phyloP scores from a whole-genome alignment of 257 asterid species.

The Solanum phureja region DNA sequence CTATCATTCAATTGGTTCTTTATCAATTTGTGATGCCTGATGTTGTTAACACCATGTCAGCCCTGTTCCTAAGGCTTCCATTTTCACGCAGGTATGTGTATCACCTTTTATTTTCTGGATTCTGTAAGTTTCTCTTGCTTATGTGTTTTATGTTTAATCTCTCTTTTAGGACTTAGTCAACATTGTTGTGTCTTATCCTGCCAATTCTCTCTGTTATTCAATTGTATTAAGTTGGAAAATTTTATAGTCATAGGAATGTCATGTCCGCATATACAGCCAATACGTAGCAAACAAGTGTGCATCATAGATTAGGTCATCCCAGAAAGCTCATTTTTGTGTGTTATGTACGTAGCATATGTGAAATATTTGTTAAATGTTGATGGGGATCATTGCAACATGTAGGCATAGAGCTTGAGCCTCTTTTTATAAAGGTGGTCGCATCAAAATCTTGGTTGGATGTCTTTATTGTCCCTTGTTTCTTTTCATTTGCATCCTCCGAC shows the following conservation, averaged over 20 bases:
- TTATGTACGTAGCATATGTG: not conserved
- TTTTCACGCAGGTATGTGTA: slow-evolving; percentile 68
- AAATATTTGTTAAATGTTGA: not conserved
- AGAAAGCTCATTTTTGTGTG: not conserved
- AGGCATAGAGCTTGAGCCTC: not conserved
- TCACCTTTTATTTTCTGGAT: not conserved
- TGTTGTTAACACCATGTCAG: slow-evolving; percentile 69
- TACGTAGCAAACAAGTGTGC: not conserved
- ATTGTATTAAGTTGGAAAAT: not conserved
- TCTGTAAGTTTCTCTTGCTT: not conserved
- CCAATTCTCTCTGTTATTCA: not conserved
- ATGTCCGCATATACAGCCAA: too few species aligned
- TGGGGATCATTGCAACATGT: not conserved
- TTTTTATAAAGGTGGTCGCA: not conserved
- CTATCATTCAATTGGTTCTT: slow-evolving; percentile 65
- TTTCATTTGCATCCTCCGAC: not conserved
- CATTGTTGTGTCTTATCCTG: not conserved
- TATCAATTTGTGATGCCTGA: slow-evolving; percentile 85
- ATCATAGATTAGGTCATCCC: not conserved
- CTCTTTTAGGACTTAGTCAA: not conserved
- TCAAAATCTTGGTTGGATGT: not conserved
- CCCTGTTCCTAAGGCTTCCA: slow-evolving; percentile 76
- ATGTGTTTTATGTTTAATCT: not conserved
- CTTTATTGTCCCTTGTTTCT: not conserved
- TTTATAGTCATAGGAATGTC: not conserved